Base-by-base conservation (phyloP, 345 rosid genomes). In the Salix arbutifolia region DNA sequence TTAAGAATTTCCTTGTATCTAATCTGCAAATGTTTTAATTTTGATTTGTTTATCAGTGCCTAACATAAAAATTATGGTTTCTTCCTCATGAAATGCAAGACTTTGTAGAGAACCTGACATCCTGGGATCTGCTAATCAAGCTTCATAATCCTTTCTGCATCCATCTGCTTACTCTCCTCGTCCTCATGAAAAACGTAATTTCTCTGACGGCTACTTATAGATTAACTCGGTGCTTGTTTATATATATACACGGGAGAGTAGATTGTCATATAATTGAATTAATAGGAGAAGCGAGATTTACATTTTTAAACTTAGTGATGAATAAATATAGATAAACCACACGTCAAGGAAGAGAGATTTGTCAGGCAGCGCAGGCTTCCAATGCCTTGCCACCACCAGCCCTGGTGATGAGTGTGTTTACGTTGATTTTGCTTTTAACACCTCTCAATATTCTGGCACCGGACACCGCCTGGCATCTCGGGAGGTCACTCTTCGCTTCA, bases 1-100 rank as follows among this genome's bases (percentile, higher is more conserved):
- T 71, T 70, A 70, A 73, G 75, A 71, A 64, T 74, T 83, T 42
- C 76, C 72, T 61, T 81, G 86, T 79, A 81, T 79, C 77, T 85
- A 78, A 50, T 83, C 56, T 68, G 78, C 74, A 81, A 62, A 46
- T 68, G 58, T 74, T 81, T 44, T 78, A 64, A 11, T 26, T 65
- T 72, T 69, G 65, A 26, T 48, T 61, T 44, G 60, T 62, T 44
- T 8, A 60, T 3, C 68, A 28, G 40, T 53, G 40, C 46, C 69
- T 69, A 76, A 56, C 60, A 31, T 28, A 33, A 6, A 25, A 23
- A 12, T 1, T 44, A 10, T 69, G 8, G 35, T 46, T 8, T 58
- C 62, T n/a, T 58, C 62, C 62, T 9, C 62, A 10, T 58, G 62
- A 58, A 58, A 56, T n/a, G 61, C 61, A 56, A 56, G 11, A 56